Percentiles rank a stretch among this genome's conserved stretches.
Conservation (phyloP, 208 protist species). For the Leishmania braziliensis region DNA sequence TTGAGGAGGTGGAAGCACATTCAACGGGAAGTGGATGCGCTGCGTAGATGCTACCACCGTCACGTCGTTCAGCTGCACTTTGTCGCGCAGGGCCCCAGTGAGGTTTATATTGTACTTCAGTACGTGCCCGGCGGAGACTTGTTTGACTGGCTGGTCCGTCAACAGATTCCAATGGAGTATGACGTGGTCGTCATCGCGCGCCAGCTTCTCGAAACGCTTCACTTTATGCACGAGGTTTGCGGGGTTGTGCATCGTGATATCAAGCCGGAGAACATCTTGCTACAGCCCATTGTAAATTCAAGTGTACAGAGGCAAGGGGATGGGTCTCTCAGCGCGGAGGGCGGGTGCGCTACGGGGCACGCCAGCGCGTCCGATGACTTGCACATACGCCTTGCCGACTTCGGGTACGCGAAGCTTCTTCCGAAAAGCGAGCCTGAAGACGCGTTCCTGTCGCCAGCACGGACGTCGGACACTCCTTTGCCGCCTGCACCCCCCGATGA, state of each 20-base stretch:
- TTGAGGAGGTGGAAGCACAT: constrained; percentile 50
- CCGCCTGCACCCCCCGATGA: constrained; percentile 8
- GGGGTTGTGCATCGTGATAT: constrained; percentile 95
- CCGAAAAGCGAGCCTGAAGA: constrained; percentile 16
- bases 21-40: constrained; percentile 46
- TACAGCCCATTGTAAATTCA: constrained; percentile 21
- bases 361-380: constrained; percentile 16
- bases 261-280: constrained; percentile 94
- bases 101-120: constrained; percentile 59
- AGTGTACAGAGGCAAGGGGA: constrained; percentile 17
- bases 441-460: constrained; percentile 1
- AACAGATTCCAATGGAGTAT: constrained; percentile 45
- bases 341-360: constrained; percentile 3
- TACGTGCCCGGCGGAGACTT: constrained; percentile 51
- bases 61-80: constrained; percentile 60
- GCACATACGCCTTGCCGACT: constrained; percentile 53
- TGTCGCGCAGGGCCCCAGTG: constrained; percentile 47
- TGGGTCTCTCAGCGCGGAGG: constrained; percentile 24
- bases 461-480: background rate
- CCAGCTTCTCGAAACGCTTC: constrained; percentile 47
- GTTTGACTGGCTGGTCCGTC: constrained; percentile 61
- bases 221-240: constrained; percentile 56
- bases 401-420: constrained; percentile 53
- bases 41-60: constrained; percentile 39
- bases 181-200: constrained; percentile 50